phyloP scores from a whole-genome alignment of 345 rosid species.

The Gossypium stocksii region DNA sequence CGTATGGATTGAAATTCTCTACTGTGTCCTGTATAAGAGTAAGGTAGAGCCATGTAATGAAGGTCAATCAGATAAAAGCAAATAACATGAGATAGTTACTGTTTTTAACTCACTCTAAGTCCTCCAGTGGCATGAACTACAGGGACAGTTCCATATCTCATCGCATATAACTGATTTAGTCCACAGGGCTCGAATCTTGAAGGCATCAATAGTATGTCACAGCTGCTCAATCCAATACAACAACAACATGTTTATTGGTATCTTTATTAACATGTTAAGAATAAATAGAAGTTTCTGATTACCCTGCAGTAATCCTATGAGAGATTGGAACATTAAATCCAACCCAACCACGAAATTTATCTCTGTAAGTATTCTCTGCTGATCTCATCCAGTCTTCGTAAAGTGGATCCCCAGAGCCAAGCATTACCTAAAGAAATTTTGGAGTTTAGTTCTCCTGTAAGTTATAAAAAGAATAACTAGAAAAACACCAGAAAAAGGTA shows the following conservation, averaged over 20 bases:
- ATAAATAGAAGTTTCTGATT: conserved; percentile 16
- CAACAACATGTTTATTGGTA: not conserved
- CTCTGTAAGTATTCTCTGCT: conserved; percentile 55
- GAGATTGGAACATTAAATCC: conserved; percentile 92
- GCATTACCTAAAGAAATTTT: conserved; percentile 66
- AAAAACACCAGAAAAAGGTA: not conserved
- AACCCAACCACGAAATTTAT: conserved; percentile 96
- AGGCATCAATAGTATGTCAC: conserved; percentile 95
- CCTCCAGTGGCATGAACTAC: conserved; percentile 96
- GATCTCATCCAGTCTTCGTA: conserved; percentile 88
- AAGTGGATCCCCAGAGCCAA: conserved; percentile 79
- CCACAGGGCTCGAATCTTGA: conserved; percentile 99
- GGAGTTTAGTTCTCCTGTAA: conserved; percentile 9
- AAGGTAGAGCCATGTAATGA: conserved; percentile 1
- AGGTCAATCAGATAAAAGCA: not conserved
- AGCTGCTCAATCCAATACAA: conserved; percentile 45
- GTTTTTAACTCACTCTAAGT: conserved; percentile 60
- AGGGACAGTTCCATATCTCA: conserved; percentile 94
- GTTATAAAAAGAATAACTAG: not conserved
- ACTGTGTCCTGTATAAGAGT: conserved; percentile 68
- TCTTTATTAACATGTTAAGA: not conserved
- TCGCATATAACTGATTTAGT: conserved; percentile 87
- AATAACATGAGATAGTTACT: not conserved
- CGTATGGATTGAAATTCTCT: conserved; percentile 76
- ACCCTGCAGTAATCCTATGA: conserved; percentile 96